Percentiles rank a stretch among this genome's conserved stretches.
These are phyloP conservation scores for Schizothecium vesticola DNA, from an alignment of 495 filamentous ascomycete species.

Conservation along the genomic window DNA sequence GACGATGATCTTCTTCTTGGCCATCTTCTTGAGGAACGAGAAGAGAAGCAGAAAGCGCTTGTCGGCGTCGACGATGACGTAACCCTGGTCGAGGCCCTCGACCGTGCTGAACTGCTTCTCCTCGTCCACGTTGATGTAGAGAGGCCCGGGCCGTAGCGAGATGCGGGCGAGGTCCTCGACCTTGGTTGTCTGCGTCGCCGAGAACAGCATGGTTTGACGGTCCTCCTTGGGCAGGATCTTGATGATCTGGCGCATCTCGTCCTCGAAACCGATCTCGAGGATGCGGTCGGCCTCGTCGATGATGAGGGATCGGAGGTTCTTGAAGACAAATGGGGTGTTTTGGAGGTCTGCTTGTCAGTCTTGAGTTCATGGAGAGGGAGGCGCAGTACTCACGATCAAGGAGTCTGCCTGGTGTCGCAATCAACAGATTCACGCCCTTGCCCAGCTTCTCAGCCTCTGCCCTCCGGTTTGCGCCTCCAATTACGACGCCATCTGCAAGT, in stretches of 20 bases:
- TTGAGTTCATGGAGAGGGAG: neutral
- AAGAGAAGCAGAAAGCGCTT: constrained; percentile 92
- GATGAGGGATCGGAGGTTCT: constrained; percentile 73
- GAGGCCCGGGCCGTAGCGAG: constrained; percentile 81
- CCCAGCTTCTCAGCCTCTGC: constrained; percentile 90
- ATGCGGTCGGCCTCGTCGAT: constrained; percentile 94
- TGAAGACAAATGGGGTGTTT: constrained; percentile 90
- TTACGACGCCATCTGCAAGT: constrained; percentile 72
- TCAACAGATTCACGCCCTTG: constrained; percentile 90
- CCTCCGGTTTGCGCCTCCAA: constrained; percentile 86
- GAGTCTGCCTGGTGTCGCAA: constrained; percentile 88
- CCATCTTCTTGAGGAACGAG: constrained; percentile 86
- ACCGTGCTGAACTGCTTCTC: constrained; percentile 58
- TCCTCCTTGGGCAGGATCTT: constrained; percentile 89
- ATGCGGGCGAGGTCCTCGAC: constrained; percentile 95
- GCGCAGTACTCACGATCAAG: constrained; percentile 57
- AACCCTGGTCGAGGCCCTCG: constrained; percentile 89
- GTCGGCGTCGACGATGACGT: constrained; percentile 87
- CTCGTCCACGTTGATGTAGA: constrained; percentile 90
- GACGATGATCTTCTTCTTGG: constrained; percentile 93
- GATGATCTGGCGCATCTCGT: constrained; percentile 95
- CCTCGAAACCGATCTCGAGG: constrained; percentile 95
- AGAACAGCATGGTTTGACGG: constrained; percentile 94
- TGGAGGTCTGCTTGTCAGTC: constrained; percentile 55
- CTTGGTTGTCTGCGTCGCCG: constrained; percentile 96